Evolutionary conservation across 306 rosid genomes (phyloP).

Genomic region (Cicer arietinum): DNA sequence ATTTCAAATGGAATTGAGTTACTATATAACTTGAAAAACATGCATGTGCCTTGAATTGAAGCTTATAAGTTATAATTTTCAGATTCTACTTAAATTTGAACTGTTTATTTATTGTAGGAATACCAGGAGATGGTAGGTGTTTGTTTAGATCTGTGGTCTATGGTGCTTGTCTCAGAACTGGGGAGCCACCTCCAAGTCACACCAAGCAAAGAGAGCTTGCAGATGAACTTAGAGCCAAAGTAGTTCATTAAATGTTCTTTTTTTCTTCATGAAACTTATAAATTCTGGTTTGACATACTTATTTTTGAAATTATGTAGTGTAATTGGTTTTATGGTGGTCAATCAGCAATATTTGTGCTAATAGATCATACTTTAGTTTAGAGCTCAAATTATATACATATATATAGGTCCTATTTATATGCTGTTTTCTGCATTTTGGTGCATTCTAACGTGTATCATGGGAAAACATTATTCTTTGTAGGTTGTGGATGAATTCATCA

Average conservation of each 20-base stretch:
- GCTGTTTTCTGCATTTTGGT: background rate
- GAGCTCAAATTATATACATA: background rate
- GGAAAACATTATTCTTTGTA: conserved; percentile 38
- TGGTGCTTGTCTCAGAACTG: conserved; percentile 69
- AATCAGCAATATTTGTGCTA: background rate
- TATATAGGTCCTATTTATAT: background rate
- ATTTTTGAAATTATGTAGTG: background rate
- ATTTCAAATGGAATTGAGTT: conserved; percentile 3
- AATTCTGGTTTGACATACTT: conserved; percentile 18
- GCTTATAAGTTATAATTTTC: background rate
- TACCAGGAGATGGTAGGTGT: conserved; percentile 92
- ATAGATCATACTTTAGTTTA: background rate
- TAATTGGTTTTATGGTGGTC: background rate
- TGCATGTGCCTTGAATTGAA: background rate
- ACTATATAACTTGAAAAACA: background rate
- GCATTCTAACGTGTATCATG: background rate
- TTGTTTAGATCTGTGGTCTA: conserved; percentile 80
- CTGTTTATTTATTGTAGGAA: conserved; percentile 52
- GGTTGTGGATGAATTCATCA: conserved; percentile 86
- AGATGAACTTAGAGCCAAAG: conserved; percentile 81
- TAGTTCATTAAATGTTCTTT: conserved; percentile 20
- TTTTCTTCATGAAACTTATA: background rate
- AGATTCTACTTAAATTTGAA: background rate
- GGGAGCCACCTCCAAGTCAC: conserved; percentile 68
- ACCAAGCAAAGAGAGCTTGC: conserved; percentile 76